phyloP scores from a whole-genome alignment of 306 rosid species.

The Ochetophila trinervis region DNA sequence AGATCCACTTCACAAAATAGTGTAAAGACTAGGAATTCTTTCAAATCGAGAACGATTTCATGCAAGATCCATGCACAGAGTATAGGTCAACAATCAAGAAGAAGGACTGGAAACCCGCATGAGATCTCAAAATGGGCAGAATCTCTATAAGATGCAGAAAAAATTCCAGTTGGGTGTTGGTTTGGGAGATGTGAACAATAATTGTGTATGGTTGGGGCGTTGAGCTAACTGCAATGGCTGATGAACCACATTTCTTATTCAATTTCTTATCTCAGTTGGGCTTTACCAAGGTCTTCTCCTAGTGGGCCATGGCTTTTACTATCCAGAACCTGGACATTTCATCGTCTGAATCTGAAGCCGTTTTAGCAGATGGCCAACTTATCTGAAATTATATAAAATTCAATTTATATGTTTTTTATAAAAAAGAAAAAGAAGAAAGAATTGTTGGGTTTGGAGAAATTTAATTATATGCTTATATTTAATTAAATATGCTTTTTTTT shows the following conservation, averaged over 20 bases:
- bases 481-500: neutral
- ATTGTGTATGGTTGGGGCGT: conserved; percentile 69
- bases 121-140: conserved; percentile 14
- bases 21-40: conserved; percentile 15
- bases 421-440: no score
- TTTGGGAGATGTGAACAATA: conserved; percentile 35
- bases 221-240: conserved; percentile 40
- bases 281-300: conserved; percentile 13
- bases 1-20: conserved; percentile 30
- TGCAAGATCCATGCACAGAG: conserved; percentile 28
- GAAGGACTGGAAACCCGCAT: conserved; percentile 9
- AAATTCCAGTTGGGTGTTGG: conserved; percentile 19
- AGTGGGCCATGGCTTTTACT: conserved; percentile 20
- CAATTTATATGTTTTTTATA: no score
- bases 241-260: conserved; percentile 19
- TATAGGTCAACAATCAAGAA: conserved; percentile 3
- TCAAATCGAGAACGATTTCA: conserved; percentile 10
- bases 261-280: neutral
- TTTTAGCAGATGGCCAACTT: no score
- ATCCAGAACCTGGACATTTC: no score
- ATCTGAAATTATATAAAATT: no score
- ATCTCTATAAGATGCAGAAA: neutral
- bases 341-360: no score
- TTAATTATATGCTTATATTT: no score
- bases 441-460: no score